Evolutionary conservation across 2,329 filamentous ascomycete species (phyloP), one percentile per base, ranked within the genome.

Genomic region (Claviceps fusiformis): DNA sequence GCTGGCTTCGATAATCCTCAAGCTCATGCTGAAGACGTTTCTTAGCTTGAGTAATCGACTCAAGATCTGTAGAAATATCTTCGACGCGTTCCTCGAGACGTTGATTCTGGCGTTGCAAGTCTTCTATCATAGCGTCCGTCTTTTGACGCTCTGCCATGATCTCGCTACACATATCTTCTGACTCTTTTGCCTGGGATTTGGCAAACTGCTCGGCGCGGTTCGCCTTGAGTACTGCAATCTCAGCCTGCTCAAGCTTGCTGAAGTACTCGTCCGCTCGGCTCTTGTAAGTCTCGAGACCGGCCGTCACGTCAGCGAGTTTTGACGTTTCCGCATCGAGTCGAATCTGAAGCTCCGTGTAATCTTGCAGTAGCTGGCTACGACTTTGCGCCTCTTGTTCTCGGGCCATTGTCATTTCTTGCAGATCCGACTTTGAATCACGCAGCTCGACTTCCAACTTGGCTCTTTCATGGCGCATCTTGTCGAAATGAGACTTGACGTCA

Each of bases 1-100:
- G 83, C 70, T 96, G 91, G 66, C 85, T 95, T 57, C 93, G 84
- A 74, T 97, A 98, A 70, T 98, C 92, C 70, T 97, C 92, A 3
- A 98, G 85, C 73, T 98, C 92, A 66, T 97, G 91, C 69, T 98
- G 92, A 29, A 97, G 83, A 57, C 92, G 83, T 72, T 91, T 95
- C 78, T 95, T 95, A 24, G 89, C 83, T 72, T 96, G 91, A 19
- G 89, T 75, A 2, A 87, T 89, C 24, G 84, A 84, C 58, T 95
- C 86, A 9, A 96, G 79, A 66, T 98, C 92, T 0, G 92, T 92
- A 29, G 89, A 88, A 48, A 95, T 75, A 66, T 98, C 92, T 66
- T 97, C 92, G 52, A 96, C 78, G 64, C 85, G 87, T 73, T 95
- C 92, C 64, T 97, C 92, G 50, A 92, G 85, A 47, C 87, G 84